Percentiles rank a stretch among this genome's conserved stretches.
These are phyloP conservation scores for Thelonectria discophora DNA, from an alignment of 2,329 filamentous ascomycete species.

Conservation along the genomic window DNA sequence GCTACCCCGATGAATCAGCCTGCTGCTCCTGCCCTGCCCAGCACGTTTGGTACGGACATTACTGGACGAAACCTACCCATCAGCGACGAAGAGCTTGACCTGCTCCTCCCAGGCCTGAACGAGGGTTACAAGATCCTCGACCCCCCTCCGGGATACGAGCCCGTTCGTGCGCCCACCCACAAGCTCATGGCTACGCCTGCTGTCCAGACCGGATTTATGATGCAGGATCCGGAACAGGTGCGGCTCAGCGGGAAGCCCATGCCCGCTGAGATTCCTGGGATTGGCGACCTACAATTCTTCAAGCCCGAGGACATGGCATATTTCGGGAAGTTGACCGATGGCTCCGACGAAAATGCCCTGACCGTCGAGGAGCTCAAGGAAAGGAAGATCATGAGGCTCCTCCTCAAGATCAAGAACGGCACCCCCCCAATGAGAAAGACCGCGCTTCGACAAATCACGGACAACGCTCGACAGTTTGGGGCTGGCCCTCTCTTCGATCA, in stretches of 20 bases:
- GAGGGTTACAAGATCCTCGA: slow-evolving; percentile 94
- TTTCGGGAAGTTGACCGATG: slow-evolving; percentile 96
- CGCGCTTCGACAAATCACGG: slow-evolving; percentile 93
- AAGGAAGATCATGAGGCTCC: slow-evolving; percentile 95
- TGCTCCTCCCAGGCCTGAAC: slow-evolving; percentile 85
- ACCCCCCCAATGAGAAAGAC: slow-evolving; percentile 99
- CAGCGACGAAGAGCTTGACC: slow-evolving; percentile 93
- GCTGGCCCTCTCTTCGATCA: slow-evolving; percentile 96
- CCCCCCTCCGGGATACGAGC: slow-evolving; percentile 90
- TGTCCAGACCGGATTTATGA: slow-evolving; percentile 90
- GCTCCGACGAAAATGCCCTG: slow-evolving; percentile 88
- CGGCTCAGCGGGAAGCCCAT: slow-evolving; percentile 87
- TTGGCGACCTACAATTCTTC: slow-evolving; percentile 97
- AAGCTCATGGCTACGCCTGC: slow-evolving; percentile 78
- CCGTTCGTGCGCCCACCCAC: slow-evolving; percentile 78
- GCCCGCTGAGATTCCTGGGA: slow-evolving; percentile 93
- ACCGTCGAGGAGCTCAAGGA: slow-evolving; percentile 97
- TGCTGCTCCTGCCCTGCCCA: slow-evolving; percentile 61
- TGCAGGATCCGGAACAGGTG: slow-evolving; percentile 91
- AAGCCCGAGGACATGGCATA: slow-evolving; percentile 99
- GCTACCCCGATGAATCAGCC: slow-evolving; percentile 81
- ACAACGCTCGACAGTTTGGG: slow-evolving; percentile 96
- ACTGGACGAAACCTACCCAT: slow-evolving; percentile 80
- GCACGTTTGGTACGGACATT: slow-evolving; percentile 83
- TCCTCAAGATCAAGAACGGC: slow-evolving; percentile 99